A percentile compares a stretch with the other conserved stretches of the same genome.
Conservation (phyloP, 2,329 filamentous ascomycete genomes). For the Sclerotinia trifoliorum region DNA sequence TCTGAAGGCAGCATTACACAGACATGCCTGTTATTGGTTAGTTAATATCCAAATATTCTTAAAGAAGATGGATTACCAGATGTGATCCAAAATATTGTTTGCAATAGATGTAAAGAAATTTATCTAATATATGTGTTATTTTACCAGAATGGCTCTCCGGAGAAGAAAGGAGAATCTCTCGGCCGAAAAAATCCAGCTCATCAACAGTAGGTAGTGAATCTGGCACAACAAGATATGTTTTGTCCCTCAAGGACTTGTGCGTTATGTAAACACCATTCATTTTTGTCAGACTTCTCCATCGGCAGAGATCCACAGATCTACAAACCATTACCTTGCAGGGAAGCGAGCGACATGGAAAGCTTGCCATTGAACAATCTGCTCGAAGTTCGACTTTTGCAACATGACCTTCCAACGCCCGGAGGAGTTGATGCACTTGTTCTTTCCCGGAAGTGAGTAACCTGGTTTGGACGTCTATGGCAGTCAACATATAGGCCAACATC, state of each 20-base stretch:
- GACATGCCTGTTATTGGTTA: conserved; percentile 17
- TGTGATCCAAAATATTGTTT: conserved; percentile 7
- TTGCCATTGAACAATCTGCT: conserved; percentile 15
- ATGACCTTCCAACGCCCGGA: conserved; percentile 14
- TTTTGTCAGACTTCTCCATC: conserved; percentile 28
- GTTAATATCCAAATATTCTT: neutral
- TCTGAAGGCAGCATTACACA: conserved; percentile 23
- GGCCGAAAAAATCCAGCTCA: conserved; percentile 26
- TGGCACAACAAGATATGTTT: conserved; percentile 28
- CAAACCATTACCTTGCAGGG: conserved; percentile 27
- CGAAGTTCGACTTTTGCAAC: conserved; percentile 24
- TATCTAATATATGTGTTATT: conserved; percentile 26
- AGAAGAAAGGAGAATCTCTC: conserved; percentile 26
- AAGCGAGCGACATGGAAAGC: conserved; percentile 24
- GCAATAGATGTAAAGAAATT: conserved; percentile 25
- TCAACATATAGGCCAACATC: neutral
- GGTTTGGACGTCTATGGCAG: conserved; percentile 22
- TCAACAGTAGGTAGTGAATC: conserved; percentile 24
- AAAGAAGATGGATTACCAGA: conserved; percentile 12
- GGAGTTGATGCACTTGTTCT: conserved; percentile 14
- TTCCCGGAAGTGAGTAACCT: conserved; percentile 22
- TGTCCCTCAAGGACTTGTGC: conserved; percentile 23
- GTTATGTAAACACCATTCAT: conserved; percentile 29
- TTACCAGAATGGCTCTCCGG: conserved; percentile 25
- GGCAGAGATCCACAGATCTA: conserved; percentile 21